Conservation (phyloP, 495 filamentous ascomycete species). For the Aspergillus avenaceus region DNA sequence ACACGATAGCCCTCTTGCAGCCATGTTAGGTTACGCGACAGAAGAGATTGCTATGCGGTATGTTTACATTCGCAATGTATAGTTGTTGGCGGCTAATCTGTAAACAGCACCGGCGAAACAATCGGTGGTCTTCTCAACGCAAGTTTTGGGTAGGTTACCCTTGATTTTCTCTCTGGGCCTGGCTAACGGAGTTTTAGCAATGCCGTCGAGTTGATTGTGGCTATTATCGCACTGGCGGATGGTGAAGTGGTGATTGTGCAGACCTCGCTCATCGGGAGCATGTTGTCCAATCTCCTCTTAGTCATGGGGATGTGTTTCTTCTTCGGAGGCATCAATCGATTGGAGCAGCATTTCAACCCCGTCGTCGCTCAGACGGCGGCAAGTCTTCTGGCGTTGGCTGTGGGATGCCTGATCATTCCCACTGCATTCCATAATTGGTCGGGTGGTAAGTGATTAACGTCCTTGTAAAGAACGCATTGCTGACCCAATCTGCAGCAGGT, state of each 20-base stretch:
- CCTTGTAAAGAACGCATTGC: background rate
- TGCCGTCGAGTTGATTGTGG: slow-evolving; percentile 88
- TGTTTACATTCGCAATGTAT: background rate
- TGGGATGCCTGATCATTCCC: slow-evolving; percentile 79
- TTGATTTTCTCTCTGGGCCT: background rate
- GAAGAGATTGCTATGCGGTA: slow-evolving; percentile 51
- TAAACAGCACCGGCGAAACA: slow-evolving; percentile 61
- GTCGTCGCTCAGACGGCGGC: slow-evolving; percentile 91
- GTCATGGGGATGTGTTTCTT: slow-evolving; percentile 95
- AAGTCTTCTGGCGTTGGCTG: slow-evolving; percentile 73
- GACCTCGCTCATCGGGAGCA: slow-evolving; percentile 86
- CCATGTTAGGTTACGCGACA: slow-evolving; percentile 53
- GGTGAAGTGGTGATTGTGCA: slow-evolving; percentile 81
- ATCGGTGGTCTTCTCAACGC: slow-evolving; percentile 85
- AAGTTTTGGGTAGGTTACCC: slow-evolving; percentile 65
- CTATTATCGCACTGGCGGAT: slow-evolving; percentile 73
- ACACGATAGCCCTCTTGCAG: slow-evolving; percentile 42
- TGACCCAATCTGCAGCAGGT: slow-evolving; percentile 15
- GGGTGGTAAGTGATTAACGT: slow-evolving; percentile 18
- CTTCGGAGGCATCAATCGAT: slow-evolving; percentile 73
- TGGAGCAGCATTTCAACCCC: slow-evolving; percentile 87
- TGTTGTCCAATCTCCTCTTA: slow-evolving; percentile 85
- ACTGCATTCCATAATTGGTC: slow-evolving; percentile 73
- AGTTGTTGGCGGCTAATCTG: slow-evolving; percentile 3
- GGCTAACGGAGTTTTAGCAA: slow-evolving; percentile 43